Conservation (phyloP, 116 monocot genomes). For the Dioscorea cayenensis region DNA sequence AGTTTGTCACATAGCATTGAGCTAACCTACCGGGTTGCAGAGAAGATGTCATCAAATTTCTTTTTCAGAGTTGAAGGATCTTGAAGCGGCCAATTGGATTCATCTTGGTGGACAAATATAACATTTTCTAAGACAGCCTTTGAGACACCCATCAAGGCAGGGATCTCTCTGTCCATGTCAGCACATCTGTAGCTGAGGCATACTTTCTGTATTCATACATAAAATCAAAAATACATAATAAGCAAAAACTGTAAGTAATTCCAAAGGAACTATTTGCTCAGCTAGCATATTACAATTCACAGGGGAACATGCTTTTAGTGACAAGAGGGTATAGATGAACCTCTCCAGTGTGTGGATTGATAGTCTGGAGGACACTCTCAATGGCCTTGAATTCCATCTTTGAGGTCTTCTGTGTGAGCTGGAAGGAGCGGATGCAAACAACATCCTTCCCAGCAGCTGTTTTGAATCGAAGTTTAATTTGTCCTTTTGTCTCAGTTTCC, state of each 20-base stretch:
- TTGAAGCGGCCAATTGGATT: conserved; percentile 98
- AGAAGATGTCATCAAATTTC: conserved; percentile 98
- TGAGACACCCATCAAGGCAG: conserved; percentile 91
- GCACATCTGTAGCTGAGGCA: conserved; percentile 98
- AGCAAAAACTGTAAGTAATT: not conserved
- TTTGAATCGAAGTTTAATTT: conserved; percentile 95
- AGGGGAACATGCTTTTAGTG: not conserved
- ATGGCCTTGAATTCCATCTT: conserved; percentile 99
- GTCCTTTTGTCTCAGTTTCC: conserved; percentile 98
- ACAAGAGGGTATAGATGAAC: conserved; percentile 12
- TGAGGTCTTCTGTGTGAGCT: conserved; percentile 94
- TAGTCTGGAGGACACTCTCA: conserved; percentile 96
- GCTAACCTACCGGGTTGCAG: conserved; percentile 62
- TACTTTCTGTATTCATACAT: conserved; percentile 61
- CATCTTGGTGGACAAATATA: conserved; percentile 97
- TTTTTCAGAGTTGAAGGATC: conserved; percentile 95
- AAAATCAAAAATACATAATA: conserved; percentile 2
- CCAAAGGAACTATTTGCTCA: not conserved
- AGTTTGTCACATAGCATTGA: not conserved
- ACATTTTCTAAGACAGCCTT: conserved; percentile 97
- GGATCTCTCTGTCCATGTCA: conserved; percentile 98
- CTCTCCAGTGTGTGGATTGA: conserved; percentile 90
- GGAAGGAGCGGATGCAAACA: conserved; percentile 90
- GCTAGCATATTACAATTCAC: not conserved
- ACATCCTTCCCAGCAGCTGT: conserved; percentile 96